Conservation (phyloP, 1,139 yeast species). For the Blastobotrys illinoisensis region DNA sequence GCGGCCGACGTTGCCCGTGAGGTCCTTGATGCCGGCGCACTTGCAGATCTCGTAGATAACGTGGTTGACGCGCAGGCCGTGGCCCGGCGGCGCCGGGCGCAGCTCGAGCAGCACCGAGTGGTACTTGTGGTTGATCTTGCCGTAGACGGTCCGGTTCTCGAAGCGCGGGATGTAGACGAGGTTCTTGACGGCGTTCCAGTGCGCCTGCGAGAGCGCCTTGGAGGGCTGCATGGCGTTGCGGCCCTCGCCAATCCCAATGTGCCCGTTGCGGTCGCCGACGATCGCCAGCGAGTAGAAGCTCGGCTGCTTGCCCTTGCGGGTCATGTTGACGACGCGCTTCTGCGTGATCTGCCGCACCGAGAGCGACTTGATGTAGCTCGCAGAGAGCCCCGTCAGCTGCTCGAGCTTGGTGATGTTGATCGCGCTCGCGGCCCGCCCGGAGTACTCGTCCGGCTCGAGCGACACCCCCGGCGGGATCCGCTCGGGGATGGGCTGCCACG, state of each 20-base stretch:
- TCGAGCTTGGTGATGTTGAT: slow-evolving; percentile 33
- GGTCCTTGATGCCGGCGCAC: slow-evolving; percentile 90
- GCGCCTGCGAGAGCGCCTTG: slow-evolving; percentile 78
- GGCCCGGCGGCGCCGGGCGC: slow-evolving; percentile 88
- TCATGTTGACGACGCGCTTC: slow-evolving; percentile 87
- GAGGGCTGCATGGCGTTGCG: slow-evolving; percentile 76
- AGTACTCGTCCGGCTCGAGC: slow-evolving; percentile 29
- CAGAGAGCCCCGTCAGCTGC: slow-evolving; percentile 67
- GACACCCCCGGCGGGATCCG: slow-evolving; percentile 38
- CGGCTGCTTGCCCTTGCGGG: slow-evolving; percentile 87
- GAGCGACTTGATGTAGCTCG: slow-evolving; percentile 57
- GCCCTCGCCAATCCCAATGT: slow-evolving; percentile 95
- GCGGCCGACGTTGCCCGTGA: slow-evolving; percentile 85
- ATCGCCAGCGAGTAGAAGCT: slow-evolving; percentile 81
- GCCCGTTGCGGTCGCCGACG: slow-evolving; percentile 90
- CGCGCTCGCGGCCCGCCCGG: slow-evolving; percentile 41
- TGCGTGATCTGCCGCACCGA: slow-evolving; percentile 43
- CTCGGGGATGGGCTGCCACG: slow-evolving; percentile 41
- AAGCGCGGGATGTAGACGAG: slow-evolving; percentile 76
- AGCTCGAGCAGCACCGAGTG: slow-evolving; percentile 82
- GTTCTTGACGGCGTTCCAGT: slow-evolving; percentile 91
- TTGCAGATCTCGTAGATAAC: slow-evolving; percentile 88
- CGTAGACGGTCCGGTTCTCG: slow-evolving; percentile 87
- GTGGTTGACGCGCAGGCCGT: slow-evolving; percentile 90
- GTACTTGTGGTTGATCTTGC: slow-evolving; percentile 74